phyloP scores from a whole-genome alignment of 805 yeast species.

The Candida tallmaniae region DNA sequence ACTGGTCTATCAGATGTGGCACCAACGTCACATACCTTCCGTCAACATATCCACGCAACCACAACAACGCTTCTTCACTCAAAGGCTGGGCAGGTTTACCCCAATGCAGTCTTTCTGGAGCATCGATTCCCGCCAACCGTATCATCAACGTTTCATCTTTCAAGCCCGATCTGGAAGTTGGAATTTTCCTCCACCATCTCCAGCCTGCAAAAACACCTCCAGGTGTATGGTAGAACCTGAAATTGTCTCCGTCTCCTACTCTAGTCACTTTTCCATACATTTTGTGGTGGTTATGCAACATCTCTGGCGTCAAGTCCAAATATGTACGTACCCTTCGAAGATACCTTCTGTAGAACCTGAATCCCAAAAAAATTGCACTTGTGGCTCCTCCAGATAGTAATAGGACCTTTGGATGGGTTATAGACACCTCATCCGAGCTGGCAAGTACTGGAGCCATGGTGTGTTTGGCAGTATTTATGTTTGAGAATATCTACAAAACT shows the following conservation, averaged over 20 bases:
- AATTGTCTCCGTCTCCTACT: conserved; percentile 96
- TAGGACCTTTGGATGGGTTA: conserved; percentile 37
- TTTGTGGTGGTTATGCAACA: conserved; percentile 22
- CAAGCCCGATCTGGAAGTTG: conserved; percentile 43
- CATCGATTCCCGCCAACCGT: conserved; percentile 90
- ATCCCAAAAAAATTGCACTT: conserved; percentile 23
- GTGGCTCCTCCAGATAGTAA: conserved; percentile 33
- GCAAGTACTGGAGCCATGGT: conserved; percentile 7
- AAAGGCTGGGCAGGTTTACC: conserved; percentile 90
- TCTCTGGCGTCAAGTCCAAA: conserved; percentile 33
- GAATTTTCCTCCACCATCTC: conserved; percentile 81
- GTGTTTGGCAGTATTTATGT: too few species aligned
- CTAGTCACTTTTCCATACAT: conserved; percentile 72
- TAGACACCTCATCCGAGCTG: conserved; percentile 13
- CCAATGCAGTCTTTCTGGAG: conserved; percentile 93
- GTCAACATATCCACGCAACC: conserved; percentile 65
- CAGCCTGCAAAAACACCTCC: conserved; percentile 88
- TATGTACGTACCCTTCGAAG: conserved; percentile 30
- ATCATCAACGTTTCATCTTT: conserved; percentile 72
- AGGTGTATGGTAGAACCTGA: conserved; percentile 88
- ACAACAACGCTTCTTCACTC: conserved; percentile 75
- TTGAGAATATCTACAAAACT: too few species aligned
- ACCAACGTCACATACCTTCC: conserved; percentile 69
- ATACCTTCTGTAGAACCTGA: conserved; percentile 28
- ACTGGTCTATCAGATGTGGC: conserved; percentile 83